Conservation (phyloP, 1,139 yeast genomes). For the Debaryomycetaceae sp. region DNA sequence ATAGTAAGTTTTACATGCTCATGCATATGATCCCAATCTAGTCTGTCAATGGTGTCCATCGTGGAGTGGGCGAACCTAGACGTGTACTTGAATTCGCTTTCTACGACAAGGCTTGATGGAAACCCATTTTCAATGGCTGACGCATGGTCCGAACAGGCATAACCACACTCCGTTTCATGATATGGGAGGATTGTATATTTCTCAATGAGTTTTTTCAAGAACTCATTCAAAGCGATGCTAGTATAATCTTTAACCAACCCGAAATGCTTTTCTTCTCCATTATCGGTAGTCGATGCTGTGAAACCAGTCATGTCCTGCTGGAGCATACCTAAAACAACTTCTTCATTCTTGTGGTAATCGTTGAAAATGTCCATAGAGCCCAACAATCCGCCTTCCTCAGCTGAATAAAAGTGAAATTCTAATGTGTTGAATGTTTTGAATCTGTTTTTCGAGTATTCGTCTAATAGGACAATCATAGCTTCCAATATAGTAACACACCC, state of each 20-base stretch:
- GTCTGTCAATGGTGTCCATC: conserved; percentile 76
- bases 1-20: conserved; percentile 76
- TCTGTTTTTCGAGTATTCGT: conserved; percentile 27
- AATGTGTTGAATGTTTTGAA: conserved; percentile 67
- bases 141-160: conserved; percentile 92
- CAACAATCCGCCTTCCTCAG: conserved; percentile 89
- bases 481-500: conserved; percentile 82
- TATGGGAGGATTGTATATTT: conserved; percentile 65
- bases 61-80: conserved; percentile 74
- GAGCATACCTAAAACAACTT: conserved; percentile 72
- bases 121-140: conserved; percentile 80
- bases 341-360: conserved; percentile 43
- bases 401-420: conserved; percentile 92
- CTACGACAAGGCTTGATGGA: conserved; percentile 81
- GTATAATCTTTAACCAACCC: conserved; percentile 81
- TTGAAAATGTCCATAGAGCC: conserved; percentile 82
- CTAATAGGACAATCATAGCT: conserved; percentile 60
- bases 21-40: conserved; percentile 71
- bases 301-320: conserved; percentile 98
- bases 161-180: conserved; percentile 79
- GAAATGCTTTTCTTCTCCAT: conserved; percentile 64
- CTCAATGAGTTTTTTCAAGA: conserved; percentile 57
- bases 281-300: conserved; percentile 51
- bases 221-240: conserved; percentile 54
- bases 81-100: conserved; percentile 60